A percentile compares a stretch with the other conserved stretches of the same genome.
Evolutionary conservation across 148 eudicot species (phyloP).

Genomic region (Mesembryanthemum crystallinum): DNA sequence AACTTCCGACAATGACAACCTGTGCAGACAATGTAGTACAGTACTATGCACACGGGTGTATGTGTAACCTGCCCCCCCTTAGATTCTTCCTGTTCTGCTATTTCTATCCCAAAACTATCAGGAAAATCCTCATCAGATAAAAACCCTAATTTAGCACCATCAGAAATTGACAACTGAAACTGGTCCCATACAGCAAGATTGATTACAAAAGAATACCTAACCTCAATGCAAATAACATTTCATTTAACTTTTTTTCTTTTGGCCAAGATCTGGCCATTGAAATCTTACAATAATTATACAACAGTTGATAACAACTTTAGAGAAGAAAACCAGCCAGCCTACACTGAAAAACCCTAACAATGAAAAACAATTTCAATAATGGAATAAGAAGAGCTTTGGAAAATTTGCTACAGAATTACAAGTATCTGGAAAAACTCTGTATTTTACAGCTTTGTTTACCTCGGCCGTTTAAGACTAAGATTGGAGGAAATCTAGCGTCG

Average conservation of each 20-base stretch:
- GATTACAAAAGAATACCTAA: background rate
- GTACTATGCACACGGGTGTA: background rate
- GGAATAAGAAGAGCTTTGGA: background rate
- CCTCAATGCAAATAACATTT: background rate
- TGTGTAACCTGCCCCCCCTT: background rate
- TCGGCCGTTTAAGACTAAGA: constrained; percentile 6
- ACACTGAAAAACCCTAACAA: background rate
- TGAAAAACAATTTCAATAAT: background rate
- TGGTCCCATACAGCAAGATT: background rate
- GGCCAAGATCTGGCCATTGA: background rate
- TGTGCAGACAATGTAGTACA: background rate
- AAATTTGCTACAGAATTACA: constrained; percentile 14
- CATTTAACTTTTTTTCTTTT: background rate
- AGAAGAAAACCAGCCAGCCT: background rate
- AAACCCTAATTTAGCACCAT: no score
- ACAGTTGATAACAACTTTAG: background rate
- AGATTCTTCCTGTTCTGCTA: background rate
- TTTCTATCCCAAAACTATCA: background rate
- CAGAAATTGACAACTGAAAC: background rate
- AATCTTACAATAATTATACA: constrained; percentile 18
- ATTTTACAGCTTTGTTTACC: constrained; percentile 15
- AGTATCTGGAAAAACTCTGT: background rate
- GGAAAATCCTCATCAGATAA: background rate
- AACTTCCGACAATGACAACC: constrained; percentile 8
- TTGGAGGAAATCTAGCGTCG: constrained; percentile 31